phyloP scores from a whole-genome alignment of 495 filamentous ascomycete genomes.

The Copromyces sp. region DNA sequence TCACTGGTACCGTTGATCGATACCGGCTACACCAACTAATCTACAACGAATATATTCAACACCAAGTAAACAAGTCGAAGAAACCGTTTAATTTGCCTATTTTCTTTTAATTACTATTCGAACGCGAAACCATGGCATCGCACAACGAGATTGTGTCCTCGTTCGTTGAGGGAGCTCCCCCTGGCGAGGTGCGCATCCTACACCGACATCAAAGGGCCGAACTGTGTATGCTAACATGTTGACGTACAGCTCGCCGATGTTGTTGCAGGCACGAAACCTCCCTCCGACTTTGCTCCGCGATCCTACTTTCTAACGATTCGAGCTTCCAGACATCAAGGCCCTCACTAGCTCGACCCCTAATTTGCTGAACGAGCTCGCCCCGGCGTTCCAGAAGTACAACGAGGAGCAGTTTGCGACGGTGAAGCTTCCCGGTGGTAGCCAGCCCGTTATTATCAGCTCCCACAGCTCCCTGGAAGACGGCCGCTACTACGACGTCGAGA shows the following conservation, averaged over 20 bases:
- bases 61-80: background rate
- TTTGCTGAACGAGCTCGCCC: conserved; percentile 57
- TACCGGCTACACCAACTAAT: background rate
- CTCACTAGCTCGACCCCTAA: conserved; percentile 62
- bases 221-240: conserved; percentile 10
- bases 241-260: conserved; percentile 70
- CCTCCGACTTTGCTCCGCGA: background rate
- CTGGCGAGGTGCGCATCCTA: conserved; percentile 71
- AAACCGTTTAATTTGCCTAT: background rate
- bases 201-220: background rate
- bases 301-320: conserved; percentile 3
- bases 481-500: conserved; percentile 83
- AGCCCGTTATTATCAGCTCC: conserved; percentile 77
- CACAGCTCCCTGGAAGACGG: conserved; percentile 70
- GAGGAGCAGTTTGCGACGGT: conserved; percentile 83
- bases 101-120: background rate
- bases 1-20: background rate
- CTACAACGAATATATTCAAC: background rate
- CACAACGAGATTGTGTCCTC: conserved; percentile 58
- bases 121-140: conserved; percentile 23
- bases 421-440: conserved; percentile 77
- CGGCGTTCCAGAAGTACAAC: conserved; percentile 91
- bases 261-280: conserved; percentile 53
- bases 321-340: conserved; percentile 68
- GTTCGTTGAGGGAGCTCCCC: conserved; percentile 90